phyloP scores from a whole-genome alignment of 768 basidiomycete species.

The Suillus alpinus region DNA sequence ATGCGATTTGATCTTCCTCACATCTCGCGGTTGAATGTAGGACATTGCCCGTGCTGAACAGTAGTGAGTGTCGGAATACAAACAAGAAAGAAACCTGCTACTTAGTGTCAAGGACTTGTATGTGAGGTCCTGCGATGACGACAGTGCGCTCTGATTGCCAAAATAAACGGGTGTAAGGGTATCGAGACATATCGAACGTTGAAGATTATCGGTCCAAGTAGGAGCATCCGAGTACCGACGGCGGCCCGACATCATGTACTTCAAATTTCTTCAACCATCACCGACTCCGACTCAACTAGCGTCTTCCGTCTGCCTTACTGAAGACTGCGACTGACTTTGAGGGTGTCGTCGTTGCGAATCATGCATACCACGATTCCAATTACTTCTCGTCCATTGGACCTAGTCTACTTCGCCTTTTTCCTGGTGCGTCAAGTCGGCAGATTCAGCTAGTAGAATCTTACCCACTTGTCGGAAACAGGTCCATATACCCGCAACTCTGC shows the following conservation, averaged over 20 bases:
- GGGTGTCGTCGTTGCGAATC: not conserved
- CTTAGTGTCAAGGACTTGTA: conserved; percentile 57
- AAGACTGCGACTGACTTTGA: not conserved
- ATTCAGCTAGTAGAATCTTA: not conserved
- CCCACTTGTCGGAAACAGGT: conserved; percentile 32
- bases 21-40: conserved; percentile 42
- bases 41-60: conserved; percentile 50
- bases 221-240: not conserved
- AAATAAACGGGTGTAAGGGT: conserved; percentile 51
- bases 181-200: conserved; percentile 33
- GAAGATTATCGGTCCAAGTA: not conserved
- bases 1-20: conserved; percentile 30
- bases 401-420: conserved; percentile 72
- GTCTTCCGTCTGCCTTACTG: not conserved
- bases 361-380: conserved; percentile 36
- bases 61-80: conserved; percentile 8
- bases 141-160: conserved; percentile 33
- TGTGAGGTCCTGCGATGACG: conserved; percentile 57
- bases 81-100: conserved; percentile 30
- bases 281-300: no score
- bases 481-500: conserved; percentile 66
- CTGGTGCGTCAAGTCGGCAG: conserved; percentile 38
- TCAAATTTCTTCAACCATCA: no score
- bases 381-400: conserved; percentile 56
- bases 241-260: not conserved